Evolutionary conservation across 768 basidiomycete genomes (phyloP).

Genomic region (Tulasnella sp.): DNA sequence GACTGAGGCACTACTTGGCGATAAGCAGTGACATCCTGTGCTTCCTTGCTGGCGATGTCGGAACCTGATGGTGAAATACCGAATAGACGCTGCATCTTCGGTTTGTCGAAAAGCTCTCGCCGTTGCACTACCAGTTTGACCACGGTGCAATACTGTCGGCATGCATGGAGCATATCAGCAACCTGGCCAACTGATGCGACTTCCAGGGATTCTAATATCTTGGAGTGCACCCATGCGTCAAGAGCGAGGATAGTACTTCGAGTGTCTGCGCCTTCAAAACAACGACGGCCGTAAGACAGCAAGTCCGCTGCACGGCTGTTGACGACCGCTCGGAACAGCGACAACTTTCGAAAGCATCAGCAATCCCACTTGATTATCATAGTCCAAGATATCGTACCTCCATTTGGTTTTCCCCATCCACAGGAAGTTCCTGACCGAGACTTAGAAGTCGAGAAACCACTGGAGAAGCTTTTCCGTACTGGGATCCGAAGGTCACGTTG

Average conservation of each 20-base stretch:
- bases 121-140: background rate
- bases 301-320: background rate
- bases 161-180: background rate
- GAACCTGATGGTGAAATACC: background rate
- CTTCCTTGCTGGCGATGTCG: background rate
- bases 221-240: background rate
- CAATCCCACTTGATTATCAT: too few relatives aligned
- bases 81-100: background rate
- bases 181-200: background rate
- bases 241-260: background rate
- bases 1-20: background rate
- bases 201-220: background rate
- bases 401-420: background rate
- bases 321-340: background rate
- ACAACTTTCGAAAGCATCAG: background rate
- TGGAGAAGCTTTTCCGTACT: background rate
- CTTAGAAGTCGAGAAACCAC: background rate
- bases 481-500: background rate
- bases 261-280: background rate
- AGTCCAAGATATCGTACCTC: too few relatives aligned
- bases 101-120: background rate
- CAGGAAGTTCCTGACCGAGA: background rate
- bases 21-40: background rate
- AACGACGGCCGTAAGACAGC: background rate
- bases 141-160: background rate